Evolutionary conservation across 768 basidiomycete species (phyloP).

Genomic region (Atractiella rhizophila): DNA sequence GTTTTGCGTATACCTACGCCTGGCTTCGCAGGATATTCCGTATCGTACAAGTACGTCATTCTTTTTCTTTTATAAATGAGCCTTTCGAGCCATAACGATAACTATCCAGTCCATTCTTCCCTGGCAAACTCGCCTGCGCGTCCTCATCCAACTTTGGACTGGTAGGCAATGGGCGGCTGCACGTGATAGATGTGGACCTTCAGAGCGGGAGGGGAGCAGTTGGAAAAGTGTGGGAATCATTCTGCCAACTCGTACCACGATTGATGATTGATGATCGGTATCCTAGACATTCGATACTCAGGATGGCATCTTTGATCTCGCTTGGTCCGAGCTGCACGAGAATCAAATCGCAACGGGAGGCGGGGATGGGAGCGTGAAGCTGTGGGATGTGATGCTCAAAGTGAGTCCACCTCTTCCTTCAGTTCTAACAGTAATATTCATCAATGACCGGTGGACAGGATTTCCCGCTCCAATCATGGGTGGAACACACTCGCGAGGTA

Average conservation of each 20-base stretch:
- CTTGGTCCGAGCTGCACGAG: slow-evolving; percentile 87
- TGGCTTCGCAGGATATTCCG: slow-evolving; percentile 19
- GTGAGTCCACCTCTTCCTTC: slow-evolving; percentile 26
- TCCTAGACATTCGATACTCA: slow-evolving; percentile 53
- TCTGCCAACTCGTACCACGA: slow-evolving; percentile 11
- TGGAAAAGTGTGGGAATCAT: neutral
- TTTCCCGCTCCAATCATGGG: slow-evolving; percentile 70
- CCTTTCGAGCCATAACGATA: too few relatives aligned
- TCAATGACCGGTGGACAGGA: slow-evolving; percentile 29
- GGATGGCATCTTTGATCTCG: slow-evolving; percentile 67
- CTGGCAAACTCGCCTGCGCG: slow-evolving; percentile 21
- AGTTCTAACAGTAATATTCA: neutral
- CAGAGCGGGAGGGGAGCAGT: slow-evolving; percentile 28
- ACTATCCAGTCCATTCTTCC: slow-evolving; percentile 23
- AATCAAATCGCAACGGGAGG: slow-evolving; percentile 73
- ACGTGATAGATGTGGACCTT: slow-evolving; percentile 18
- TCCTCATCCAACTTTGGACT: slow-evolving; percentile 44
- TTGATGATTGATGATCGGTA: neutral
- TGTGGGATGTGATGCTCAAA: slow-evolving; percentile 73
- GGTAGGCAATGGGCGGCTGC: slow-evolving; percentile 79
- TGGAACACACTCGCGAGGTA: slow-evolving; percentile 78
- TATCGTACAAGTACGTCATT: slow-evolving; percentile 21
- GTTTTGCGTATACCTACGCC: slow-evolving; percentile 13
- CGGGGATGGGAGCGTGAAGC: slow-evolving; percentile 64
- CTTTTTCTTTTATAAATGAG: too few relatives aligned